Evolutionary conservation across 73 alveolate genomes (phyloP).

Genomic region (Paramecium caudatum): DNA sequence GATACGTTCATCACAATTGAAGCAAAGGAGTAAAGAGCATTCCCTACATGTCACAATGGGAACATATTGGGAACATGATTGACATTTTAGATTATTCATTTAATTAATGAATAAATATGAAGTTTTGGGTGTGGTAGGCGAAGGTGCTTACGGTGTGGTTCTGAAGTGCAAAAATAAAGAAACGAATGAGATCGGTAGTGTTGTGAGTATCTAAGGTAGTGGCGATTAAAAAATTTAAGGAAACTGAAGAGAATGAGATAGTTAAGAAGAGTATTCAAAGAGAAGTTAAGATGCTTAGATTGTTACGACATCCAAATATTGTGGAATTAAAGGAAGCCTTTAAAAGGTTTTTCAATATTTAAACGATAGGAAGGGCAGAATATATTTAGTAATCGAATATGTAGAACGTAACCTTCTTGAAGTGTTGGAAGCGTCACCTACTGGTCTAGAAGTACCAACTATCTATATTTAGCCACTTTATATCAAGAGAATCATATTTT

Average conservation of each 20-base stretch:
- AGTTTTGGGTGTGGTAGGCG: constrained; percentile 94
- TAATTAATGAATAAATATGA: constrained; percentile 93
- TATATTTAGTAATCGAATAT: constrained; percentile 91
- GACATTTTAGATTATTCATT: constrained; percentile 10
- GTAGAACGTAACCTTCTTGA: constrained; percentile 95
- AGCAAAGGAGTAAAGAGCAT: neutral
- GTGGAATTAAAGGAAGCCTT: constrained; percentile 95
- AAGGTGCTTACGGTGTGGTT: constrained; percentile 96
- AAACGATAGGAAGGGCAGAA: constrained; percentile 69
- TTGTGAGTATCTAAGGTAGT: constrained; percentile 52
- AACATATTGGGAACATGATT: neutral
- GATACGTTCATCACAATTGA: neutral
- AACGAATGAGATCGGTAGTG: constrained; percentile 79
- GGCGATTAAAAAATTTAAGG: constrained; percentile 93
- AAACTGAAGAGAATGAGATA: constrained; percentile 88
- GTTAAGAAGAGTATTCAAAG: constrained; percentile 85
- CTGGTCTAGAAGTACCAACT: constrained; percentile 90
- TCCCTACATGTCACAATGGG: neutral
- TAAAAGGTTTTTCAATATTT: constrained; percentile 71
- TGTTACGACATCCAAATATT: constrained; percentile 88
- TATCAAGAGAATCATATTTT: constrained; percentile 52
- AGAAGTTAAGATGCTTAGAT: constrained; percentile 91
- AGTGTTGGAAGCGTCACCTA: constrained; percentile 92
- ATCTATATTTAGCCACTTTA: constrained; percentile 53
- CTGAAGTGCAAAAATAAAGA: constrained; percentile 90